phyloP scores from a whole-genome alignment of 768 basidiomycete genomes.

The Calocera cornea region DNA sequence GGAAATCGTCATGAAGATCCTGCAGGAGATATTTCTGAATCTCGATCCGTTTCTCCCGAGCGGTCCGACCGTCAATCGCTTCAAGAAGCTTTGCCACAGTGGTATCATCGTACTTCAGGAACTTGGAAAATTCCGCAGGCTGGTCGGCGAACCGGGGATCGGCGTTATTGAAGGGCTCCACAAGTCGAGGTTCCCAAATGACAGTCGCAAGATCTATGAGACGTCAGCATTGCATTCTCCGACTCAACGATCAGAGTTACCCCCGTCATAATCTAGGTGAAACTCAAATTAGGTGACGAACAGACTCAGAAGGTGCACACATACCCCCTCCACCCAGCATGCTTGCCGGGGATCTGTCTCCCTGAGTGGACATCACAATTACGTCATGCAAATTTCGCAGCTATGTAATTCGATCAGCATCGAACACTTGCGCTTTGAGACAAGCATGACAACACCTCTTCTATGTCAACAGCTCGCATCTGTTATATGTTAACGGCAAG shows the following conservation, averaged over 20 bases:
- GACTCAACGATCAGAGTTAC: too few relatives aligned
- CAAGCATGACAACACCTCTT: background rate
- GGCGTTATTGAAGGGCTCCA: conserved; percentile 42
- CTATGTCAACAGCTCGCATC: conserved; percentile 1
- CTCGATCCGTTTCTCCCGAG: conserved; percentile 20
- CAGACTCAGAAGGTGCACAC: too few relatives aligned
- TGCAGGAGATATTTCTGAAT: conserved; percentile 41
- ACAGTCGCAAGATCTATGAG: conserved; percentile 21
- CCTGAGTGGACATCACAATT: conserved; percentile 23
- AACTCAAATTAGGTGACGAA: too few relatives aligned
- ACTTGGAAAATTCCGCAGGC: conserved; percentile 31
- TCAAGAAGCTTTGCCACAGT: conserved; percentile 34
- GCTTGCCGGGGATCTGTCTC: conserved; percentile 41
- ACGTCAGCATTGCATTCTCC: too few relatives aligned
- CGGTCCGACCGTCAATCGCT: conserved; percentile 14
- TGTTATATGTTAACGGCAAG: background rate
- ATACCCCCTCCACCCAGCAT: conserved; percentile 49
- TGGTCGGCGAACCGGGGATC: conserved; percentile 35
- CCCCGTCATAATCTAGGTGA: too few relatives aligned
- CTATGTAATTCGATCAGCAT: conserved; percentile 9
- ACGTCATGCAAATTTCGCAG: conserved; percentile 10
- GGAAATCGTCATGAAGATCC: conserved; percentile 22
- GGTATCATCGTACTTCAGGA: conserved; percentile 34
- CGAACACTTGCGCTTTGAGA: too few relatives aligned
- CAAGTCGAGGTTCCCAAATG: conserved; percentile 46